Evolutionary conservation across 2,329 filamentous ascomycete genomes (phyloP), one percentile per base, ranked within the genome.

Genomic region (Mycosphaerelloides madeirae): DNA sequence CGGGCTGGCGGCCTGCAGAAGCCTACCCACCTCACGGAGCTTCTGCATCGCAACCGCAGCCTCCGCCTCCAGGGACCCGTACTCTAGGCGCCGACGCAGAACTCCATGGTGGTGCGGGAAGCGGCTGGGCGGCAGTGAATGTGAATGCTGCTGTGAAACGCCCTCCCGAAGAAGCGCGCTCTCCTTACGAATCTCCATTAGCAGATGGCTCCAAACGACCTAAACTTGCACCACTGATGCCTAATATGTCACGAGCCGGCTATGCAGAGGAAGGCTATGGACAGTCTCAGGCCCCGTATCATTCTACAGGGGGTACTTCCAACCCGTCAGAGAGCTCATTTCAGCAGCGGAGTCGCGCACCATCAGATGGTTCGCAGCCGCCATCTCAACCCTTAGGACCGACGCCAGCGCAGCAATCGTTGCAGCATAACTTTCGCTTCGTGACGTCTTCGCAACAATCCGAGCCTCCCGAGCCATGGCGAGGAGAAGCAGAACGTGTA

Each of bases 91-190:
- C 48, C 25, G 52, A 58, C 20, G 32, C 52, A 6, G 54, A 60
- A 29, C 8, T 45, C 9, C 48, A 49, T 33, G 36, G 36, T n/a
- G 43, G 33, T 29, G 39, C 47, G 16, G 42, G 51, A 12, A 65
- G 55, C 35, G 69, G 68, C 13, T 74, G 71, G 71, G 65, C 68
- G 1, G 60, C 69, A 5, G 65, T 73, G 15, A 74, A 74, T 15
- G 57, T 67, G 31, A 69, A 67, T 42, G 57, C 65, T 29, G 61
- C 62, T 6, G 53, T 58, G 2, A 74, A 74, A 49, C 66, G 71
- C 3, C 55, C 66, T 28, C 65, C 65, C n/a, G 58, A 65, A 16
- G 63, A 67, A 12, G 62, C 44, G 36, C 34, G 33, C 9, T 59
- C 60, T 35, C 45, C 61, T 53, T 52, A 60, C 55, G 48, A 61